Evolutionary conservation across 306 rosid genomes (phyloP), one percentile per base, ranked within the genome.

Genomic region (Datisca glomerata): DNA sequence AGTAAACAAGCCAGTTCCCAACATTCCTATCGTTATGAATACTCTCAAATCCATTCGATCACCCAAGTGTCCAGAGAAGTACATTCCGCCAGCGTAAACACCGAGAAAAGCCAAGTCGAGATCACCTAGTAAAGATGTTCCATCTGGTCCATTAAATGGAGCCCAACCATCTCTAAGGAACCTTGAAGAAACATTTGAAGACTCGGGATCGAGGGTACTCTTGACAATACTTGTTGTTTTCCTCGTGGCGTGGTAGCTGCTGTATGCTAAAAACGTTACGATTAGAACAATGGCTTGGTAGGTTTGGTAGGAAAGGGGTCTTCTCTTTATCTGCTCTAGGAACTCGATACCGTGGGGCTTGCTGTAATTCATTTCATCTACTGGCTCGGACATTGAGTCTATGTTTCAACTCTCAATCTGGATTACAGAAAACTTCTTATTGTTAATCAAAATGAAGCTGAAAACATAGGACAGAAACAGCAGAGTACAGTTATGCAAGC

Each of bases 151-250:
- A 57, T 80, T 53, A 64, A 91, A 91, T 2, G 98, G 98, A n/a
- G 84, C 81, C 98, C 98, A 91, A 18, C 98, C 98, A 59, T 53
- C 66, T 41, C 79, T 74, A 44, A 65, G 68, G 7, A 47, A 40
- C 61, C 46, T 25, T 4, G 78, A 70, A 18, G 57, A 21, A 51
- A 38, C 47, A 56, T 47, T 36, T 25, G 73, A 33, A 11, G 98
- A 68, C 21, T 71, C 57, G 0, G 98, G 96, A 74, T 91, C 98
- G 50, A 91, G 98, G 8, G 81, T 75, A 57, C 86, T 91, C 72
- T 91, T 84, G 11, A 91, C 91, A 59, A 91, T 71, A 41, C 98
- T 91, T 2, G 94, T 80, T 34, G 98, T 84, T 72, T 91, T 91
- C 47, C 98, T 32, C 12, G 98, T 72, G 8, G 96, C 91, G 43